Conservation (phyloP, 805 yeast species). For the Pichia scutulata region DNA sequence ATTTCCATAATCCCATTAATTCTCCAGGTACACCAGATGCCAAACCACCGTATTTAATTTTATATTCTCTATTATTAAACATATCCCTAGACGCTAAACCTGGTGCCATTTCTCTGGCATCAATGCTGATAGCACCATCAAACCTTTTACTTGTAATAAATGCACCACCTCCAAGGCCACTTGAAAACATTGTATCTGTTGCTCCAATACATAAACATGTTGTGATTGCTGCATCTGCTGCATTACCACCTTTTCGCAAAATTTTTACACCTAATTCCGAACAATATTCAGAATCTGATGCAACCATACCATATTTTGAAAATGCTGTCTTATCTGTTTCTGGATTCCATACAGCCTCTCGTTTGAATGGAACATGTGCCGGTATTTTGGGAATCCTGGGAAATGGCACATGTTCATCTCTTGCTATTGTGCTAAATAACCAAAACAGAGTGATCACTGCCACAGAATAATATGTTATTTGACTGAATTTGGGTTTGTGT, state of each 20-base stretch:
- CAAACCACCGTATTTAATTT: conserved; percentile 73
- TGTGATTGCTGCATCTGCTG: conserved; percentile 91
- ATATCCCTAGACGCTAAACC: conserved; percentile 49
- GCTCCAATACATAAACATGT: conserved; percentile 85
- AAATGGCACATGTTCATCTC: conserved; percentile 5
- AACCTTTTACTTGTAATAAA: conserved; percentile 44
- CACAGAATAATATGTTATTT: not conserved
- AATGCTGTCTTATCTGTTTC: conserved; percentile 28
- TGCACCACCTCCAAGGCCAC: conserved; percentile 95
- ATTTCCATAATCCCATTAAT: conserved; percentile 65
- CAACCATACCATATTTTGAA: conserved; percentile 53
- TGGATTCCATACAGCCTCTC: conserved; percentile 39
- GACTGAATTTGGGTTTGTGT: not conserved
- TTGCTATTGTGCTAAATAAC: not conserved
- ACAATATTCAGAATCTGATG: conserved; percentile 57
- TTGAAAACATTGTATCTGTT: conserved; percentile 73
- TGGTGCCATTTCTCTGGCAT: conserved; percentile 90
- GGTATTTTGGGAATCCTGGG: conserved; percentile 16
- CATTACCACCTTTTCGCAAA: conserved; percentile 56
- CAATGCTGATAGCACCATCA: conserved; percentile 53
- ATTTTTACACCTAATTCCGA: conserved; percentile 56
- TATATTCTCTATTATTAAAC: conserved; percentile 41
- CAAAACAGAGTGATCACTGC: not conserved
- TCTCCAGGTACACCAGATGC: conserved; percentile 92
- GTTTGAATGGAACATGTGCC: conserved; percentile 24